Evolutionary conservation across 345 rosid genomes (phyloP).

Genomic region (Geranium brycei): DNA sequence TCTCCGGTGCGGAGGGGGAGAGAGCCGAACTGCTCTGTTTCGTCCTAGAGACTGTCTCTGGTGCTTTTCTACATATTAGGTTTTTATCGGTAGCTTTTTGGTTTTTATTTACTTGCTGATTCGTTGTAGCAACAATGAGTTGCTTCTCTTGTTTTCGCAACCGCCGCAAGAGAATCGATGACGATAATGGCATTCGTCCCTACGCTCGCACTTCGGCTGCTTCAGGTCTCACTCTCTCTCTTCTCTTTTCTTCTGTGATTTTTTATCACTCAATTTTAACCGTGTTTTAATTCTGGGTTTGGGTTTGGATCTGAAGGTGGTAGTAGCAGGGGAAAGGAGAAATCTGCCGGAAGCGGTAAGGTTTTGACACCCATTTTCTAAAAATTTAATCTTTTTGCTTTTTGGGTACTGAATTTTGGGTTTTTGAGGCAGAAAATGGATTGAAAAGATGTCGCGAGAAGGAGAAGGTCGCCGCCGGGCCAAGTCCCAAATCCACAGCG

Average conservation of each 20-base stretch:
- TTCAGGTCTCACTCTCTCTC: constrained; percentile 9
- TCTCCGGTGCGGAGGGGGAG: background rate
- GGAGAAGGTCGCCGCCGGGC: background rate
- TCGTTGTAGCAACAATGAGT: constrained; percentile 31
- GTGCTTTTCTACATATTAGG: background rate
- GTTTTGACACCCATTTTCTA: no score
- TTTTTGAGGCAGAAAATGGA: background rate
- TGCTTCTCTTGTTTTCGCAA: constrained; percentile 66
- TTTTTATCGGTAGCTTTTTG: background rate
- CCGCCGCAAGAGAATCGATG: constrained; percentile 46
- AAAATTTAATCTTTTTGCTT: no score
- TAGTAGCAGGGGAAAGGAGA: background rate
- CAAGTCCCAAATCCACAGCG: constrained; percentile 21
- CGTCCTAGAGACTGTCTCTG: no score
- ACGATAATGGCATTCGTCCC: constrained; percentile 46
- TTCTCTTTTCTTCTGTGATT: background rate
- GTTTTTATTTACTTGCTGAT: background rate
- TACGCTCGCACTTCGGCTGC: constrained; percentile 24
- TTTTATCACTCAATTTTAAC: background rate
- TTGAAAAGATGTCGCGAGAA: background rate
- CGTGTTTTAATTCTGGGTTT: background rate
- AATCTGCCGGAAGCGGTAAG: no score
- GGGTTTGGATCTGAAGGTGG: constrained; percentile 4
- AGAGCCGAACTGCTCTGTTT: no score
- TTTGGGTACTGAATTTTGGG: background rate